Evolutionary conservation across 2,329 filamentous ascomycete genomes (phyloP).

Genomic region (Fusarium foetens): DNA sequence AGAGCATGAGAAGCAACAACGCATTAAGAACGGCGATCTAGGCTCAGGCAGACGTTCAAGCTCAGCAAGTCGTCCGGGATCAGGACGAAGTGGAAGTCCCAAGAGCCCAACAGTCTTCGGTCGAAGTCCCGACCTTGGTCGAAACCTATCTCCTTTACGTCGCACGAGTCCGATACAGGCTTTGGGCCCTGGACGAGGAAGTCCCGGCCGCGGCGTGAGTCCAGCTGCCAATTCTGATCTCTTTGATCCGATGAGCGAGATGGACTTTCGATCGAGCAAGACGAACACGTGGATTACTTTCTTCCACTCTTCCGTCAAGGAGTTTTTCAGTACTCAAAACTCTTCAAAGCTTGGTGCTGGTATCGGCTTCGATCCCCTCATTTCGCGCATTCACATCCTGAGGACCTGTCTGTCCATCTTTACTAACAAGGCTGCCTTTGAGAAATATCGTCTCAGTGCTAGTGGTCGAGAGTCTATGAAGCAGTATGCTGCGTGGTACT

Average conservation of each 20-base stretch:
- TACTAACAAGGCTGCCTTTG: slow-evolving; percentile 48
- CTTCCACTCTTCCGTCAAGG: slow-evolving; percentile 53
- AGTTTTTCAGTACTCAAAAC: slow-evolving; percentile 52
- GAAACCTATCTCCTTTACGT: slow-evolving; percentile 37
- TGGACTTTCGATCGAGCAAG: slow-evolving; percentile 57
- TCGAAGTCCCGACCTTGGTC: slow-evolving; percentile 27
- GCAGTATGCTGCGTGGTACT: slow-evolving; percentile 58
- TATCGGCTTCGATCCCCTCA: slow-evolving; percentile 50
- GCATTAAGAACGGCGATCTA: slow-evolving; percentile 28
- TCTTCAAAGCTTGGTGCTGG: slow-evolving; percentile 35
- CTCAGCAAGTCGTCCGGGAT: slow-evolving; percentile 36
- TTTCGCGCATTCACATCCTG: slow-evolving; percentile 52
- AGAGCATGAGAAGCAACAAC: slow-evolving; percentile 49
- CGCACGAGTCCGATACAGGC: slow-evolving; percentile 14
- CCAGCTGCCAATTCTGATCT: slow-evolving; percentile 47
- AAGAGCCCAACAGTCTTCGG: slow-evolving; percentile 24
- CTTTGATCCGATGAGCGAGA: slow-evolving; percentile 46
- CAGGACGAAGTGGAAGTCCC: slow-evolving; percentile 33
- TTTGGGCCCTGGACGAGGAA: slow-evolving; percentile 23
- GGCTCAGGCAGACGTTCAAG: slow-evolving; percentile 35
- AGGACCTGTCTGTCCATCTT: slow-evolving; percentile 54
- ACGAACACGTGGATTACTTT: slow-evolving; percentile 53
- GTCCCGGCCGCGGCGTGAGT: slow-evolving; percentile 39
- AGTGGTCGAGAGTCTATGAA: slow-evolving; percentile 47
- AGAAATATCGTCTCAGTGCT: slow-evolving; percentile 40